Conservation (phyloP, 805 yeast species). For the Kregervanrija fluxuum region DNA sequence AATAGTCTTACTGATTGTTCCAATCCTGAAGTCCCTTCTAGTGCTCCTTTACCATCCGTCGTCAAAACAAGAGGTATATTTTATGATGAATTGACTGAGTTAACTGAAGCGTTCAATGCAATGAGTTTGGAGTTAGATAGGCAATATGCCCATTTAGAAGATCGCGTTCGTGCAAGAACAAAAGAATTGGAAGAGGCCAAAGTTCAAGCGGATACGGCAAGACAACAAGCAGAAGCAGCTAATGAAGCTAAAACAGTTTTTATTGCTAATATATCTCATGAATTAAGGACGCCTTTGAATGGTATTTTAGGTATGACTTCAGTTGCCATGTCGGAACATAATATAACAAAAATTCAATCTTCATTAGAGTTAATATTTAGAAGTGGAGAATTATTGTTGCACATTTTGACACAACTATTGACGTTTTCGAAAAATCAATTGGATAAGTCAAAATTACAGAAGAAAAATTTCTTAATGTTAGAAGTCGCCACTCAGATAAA, state of each 20-base stretch:
- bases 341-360: constrained; percentile 57
- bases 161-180: constrained; percentile 79
- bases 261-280: constrained; percentile 89
- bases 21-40: not conserved
- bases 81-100: constrained; percentile 80
- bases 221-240: constrained; percentile 61
- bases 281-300: constrained; percentile 88
- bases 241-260: constrained; percentile 95
- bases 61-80: constrained; percentile 35
- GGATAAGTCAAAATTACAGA: constrained; percentile 76
- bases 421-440: constrained; percentile 91
- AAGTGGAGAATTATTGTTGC: constrained; percentile 84
- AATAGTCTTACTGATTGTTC: constrained; percentile 7
- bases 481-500: constrained; percentile 82
- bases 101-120: constrained; percentile 81
- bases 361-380: constrained; percentile 78
- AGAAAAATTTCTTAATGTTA: constrained; percentile 66
- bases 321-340: constrained; percentile 83
- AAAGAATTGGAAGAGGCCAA: constrained; percentile 84
- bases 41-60: constrained; percentile 16
- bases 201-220: constrained; percentile 52
- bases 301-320: constrained; percentile 96
- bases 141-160: constrained; percentile 82
- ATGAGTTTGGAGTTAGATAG: constrained; percentile 84
- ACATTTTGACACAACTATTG: constrained; percentile 81